These are phyloP conservation scores for Samsoniella hepiali DNA, from an alignment of 2,329 filamentous ascomycete genomes.

Conservation along the genomic window DNA sequence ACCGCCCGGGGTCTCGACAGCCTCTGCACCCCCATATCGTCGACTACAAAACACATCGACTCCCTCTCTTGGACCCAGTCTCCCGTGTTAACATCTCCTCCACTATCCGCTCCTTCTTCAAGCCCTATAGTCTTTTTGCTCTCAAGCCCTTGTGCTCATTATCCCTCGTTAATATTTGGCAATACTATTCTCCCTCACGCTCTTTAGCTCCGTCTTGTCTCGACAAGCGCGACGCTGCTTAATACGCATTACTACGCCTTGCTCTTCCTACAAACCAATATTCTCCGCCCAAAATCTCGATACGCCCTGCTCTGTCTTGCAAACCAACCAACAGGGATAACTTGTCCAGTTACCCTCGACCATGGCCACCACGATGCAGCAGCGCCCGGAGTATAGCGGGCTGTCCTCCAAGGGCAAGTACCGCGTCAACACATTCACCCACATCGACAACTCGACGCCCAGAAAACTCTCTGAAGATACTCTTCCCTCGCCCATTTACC, in stretches of 20 bases:
- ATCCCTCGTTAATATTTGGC: slow-evolving; percentile 17
- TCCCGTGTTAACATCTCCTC: slow-evolving; percentile 14
- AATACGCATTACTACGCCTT: not conserved
- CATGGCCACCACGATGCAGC: slow-evolving; percentile 18
- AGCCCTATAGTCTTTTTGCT: slow-evolving; percentile 5
- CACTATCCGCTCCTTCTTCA: slow-evolving; percentile 17
- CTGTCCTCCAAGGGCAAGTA: slow-evolving; percentile 22
- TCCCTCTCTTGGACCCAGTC: slow-evolving; percentile 24
- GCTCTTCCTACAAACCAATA: slow-evolving; percentile 1
- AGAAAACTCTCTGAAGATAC: slow-evolving; percentile 25
- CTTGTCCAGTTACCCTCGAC: not conserved
- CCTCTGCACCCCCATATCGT: slow-evolving; percentile 17
- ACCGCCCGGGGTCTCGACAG: slow-evolving; percentile 14
- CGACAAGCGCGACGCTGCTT: slow-evolving; percentile 4
- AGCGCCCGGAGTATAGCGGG: slow-evolving; percentile 20
- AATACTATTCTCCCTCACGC: slow-evolving; percentile 16
- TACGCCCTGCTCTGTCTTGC: slow-evolving; percentile 20
- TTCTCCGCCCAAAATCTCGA: slow-evolving; percentile 3
- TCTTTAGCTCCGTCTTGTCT: slow-evolving; percentile 14
- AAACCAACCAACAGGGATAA: slow-evolving; percentile 12
- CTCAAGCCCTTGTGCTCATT: slow-evolving; percentile 9
- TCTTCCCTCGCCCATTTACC: slow-evolving; percentile 22
- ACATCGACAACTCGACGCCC: slow-evolving; percentile 21
- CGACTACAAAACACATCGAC: slow-evolving; percentile 19
- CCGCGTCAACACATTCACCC: slow-evolving; percentile 24